phyloP scores from a whole-genome alignment of 805 yeast genomes.

The Dipodascopsis tothii region DNA sequence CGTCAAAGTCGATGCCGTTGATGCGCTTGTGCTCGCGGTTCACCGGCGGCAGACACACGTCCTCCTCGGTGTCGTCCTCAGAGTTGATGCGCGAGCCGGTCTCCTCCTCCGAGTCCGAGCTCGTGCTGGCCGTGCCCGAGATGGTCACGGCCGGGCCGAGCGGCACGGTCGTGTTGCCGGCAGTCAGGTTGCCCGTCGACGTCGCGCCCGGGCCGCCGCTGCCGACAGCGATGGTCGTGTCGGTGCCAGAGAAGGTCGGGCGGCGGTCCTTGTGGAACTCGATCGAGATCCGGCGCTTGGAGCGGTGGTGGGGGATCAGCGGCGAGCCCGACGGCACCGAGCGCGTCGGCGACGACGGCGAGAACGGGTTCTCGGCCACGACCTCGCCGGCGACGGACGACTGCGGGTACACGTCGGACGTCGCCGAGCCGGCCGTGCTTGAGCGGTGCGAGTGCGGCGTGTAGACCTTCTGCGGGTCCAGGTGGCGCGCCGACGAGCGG shows the following conservation, averaged over 20 bases:
- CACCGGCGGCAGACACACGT: slow-evolving; percentile 97
- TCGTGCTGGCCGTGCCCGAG: background rate
- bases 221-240: background rate
- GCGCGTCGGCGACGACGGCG: too few relatives aligned
- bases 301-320: background rate
- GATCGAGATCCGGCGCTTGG: background rate
- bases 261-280: background rate
- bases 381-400: too few relatives aligned
- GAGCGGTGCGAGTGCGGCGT: too few relatives aligned
- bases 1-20: slow-evolving; percentile 85
- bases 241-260: background rate
- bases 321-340: background rate
- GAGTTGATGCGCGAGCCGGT: slow-evolving; percentile 20
- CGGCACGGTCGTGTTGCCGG: background rate
- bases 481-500: too few relatives aligned
- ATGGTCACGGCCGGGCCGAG: background rate
- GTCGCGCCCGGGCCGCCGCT: background rate
- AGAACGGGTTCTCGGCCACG: too few relatives aligned
- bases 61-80: slow-evolving; percentile 84
- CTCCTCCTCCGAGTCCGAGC: slow-evolving; percentile 13
- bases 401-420: too few relatives aligned
- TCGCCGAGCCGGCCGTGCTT: too few relatives aligned
- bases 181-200: background rate
- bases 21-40: slow-evolving; percentile 43
- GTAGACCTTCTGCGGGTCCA: too few relatives aligned